phyloP scores from a whole-genome alignment of 116 monocot species.

The Cymodocea nodosa region DNA sequence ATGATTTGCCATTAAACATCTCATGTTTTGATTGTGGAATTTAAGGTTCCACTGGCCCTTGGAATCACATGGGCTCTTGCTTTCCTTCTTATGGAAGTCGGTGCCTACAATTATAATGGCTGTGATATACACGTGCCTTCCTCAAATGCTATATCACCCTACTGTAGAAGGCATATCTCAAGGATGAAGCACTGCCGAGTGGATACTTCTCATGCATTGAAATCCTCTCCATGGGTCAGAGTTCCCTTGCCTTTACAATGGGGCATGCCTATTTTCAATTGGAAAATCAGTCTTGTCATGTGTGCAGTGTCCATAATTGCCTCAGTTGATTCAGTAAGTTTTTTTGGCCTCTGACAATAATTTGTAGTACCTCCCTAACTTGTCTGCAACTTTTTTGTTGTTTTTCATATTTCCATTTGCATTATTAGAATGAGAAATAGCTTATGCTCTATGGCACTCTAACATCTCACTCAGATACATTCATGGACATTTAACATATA shows the following conservation, averaged over 20 bases:
- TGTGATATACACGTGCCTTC: conserved; percentile 75
- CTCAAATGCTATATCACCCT: conserved; percentile 72
- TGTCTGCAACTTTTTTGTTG: background rate
- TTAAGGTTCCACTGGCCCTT: conserved; percentile 77
- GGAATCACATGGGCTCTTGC: conserved; percentile 80
- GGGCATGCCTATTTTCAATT: conserved; percentile 90
- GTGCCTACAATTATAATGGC: conserved; percentile 71
- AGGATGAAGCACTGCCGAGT: conserved; percentile 91
- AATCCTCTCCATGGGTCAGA: conserved; percentile 85
- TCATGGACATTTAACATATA: too few relatives aligned
- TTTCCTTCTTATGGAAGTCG: conserved; percentile 74
- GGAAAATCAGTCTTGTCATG: conserved; percentile 83
- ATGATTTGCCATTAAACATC: background rate
- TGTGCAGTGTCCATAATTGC: conserved; percentile 77
- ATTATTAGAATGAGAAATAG: too few relatives aligned
- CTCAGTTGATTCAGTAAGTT: conserved; percentile 90
- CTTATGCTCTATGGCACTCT: too few relatives aligned
- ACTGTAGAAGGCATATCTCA: conserved; percentile 77
- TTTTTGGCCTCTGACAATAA: background rate
- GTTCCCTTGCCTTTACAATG: conserved; percentile 97
- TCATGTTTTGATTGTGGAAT: background rate
- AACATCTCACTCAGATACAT: too few relatives aligned
- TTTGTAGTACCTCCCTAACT: background rate
- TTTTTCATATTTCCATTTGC: background rate
- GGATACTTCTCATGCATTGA: conserved; percentile 68